Evolutionary conservation across 345 rosid species (phyloP), one percentile per base, ranked within the genome.

Genomic region (Sisymbrium altissimum): DNA sequence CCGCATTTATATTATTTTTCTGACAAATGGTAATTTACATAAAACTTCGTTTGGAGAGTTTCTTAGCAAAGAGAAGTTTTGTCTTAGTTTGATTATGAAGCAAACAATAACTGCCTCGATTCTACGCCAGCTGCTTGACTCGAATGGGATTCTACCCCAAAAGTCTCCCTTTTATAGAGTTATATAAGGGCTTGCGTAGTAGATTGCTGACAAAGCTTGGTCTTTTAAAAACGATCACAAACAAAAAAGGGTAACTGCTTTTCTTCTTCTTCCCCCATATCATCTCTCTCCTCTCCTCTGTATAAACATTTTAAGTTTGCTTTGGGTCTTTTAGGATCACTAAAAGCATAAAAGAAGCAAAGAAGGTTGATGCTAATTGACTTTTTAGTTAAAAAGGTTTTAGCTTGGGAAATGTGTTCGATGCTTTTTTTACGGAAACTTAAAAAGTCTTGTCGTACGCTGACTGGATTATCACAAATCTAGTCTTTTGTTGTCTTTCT

Each of bases 231-330:
- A 52, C 56, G 9, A 54, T 23, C 40, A 65, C 30, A 18, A 39
- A 52, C 33, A 38, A 29, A 66, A 67, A 15, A 39, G 43, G 17
- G 48, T 44, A 45, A 27, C 3, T 27, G 55, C 45, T 50, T 67
- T 43, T 73, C 71, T 19, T 73, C 71, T 19, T 62, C 70, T 53
- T 15, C 63, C 41, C 55, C 10, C 32, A 21, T 29, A 2, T 59
- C 39, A 17, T 48, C 15, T 50, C 44, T 48, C 62, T 49, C n/a
- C 54, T 56, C 45, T 54, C 30, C 12, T 33, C 29, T 57, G 44
- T 35, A 35, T 35, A 17, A 5, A 10, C 7, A 2, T 32, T 9
- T 55, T 9, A 15, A 15, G 14, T 33, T 27, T 57, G 40, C 25
- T 9, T 17, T 33, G 1, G 10, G 40, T 8, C 60, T 53, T 53